Base-by-base conservation (phyloP, 2,329 filamentous ascomycete genomes). In the Aspergillus pseudonomiae region DNA sequence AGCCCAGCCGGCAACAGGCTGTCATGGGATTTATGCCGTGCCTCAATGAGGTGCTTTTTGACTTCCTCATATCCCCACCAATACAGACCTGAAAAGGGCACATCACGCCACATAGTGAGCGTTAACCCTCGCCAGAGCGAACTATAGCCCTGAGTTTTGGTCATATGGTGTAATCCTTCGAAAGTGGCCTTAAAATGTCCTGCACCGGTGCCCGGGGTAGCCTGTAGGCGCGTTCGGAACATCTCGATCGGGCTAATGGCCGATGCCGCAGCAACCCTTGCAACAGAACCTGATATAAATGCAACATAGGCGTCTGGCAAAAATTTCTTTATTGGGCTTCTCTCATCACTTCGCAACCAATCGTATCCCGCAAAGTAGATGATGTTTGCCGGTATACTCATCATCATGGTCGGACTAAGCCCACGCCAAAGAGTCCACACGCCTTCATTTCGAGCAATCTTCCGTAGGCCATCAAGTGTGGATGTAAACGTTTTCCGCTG, bases 341-440 rank as follows among this genome's bases (percentile, higher is more conserved):
- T 81, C 1, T 83, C 81, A 71, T 92, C 91, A 67, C 86, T 91
- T 41, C 95, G 89, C 63, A 99, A 78, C 91, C 93, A 97, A 74
- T 99, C 95, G 78, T 99, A 99, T 45, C 95, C 95, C 14, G 95
- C 96, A 73, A 98, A 97, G 80, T 99, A 99, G 68, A 99, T 98
- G 69, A 99, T 95, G 76, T 99, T 99, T 30, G 89, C 93, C 0
- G 95, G 95, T 6, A 99, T 86, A 0, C 93, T 89, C 95, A 99
- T 99, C 67, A 93, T 86, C 26, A 99, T 82, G 0, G 95, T 99
- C 0, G 95, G 94, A n/a, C 92, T 96, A 6, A 99, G 82, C 0
- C 95, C 95, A 65, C 95, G 87, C 94, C 95, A 99, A 41, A 99
- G 80, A 1, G 94, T 95, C 30, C 87, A 86, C 14, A 93, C 74